Evolutionary conservation across 2,329 filamentous ascomycete species (phyloP).

Genomic region (Alternaria sp.): DNA sequence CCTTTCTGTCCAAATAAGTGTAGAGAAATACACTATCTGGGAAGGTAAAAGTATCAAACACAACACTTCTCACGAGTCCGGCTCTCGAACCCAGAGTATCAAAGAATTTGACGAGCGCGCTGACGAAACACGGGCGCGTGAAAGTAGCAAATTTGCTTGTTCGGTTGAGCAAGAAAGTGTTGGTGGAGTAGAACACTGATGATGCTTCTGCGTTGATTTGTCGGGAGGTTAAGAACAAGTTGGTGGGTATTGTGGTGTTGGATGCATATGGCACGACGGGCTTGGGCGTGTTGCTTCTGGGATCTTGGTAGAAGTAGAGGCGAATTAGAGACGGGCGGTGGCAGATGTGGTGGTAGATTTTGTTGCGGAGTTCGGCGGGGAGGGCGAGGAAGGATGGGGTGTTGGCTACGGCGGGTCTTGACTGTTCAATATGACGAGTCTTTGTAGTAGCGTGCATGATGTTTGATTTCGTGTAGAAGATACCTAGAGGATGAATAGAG

Average conservation of each 20-base stretch:
- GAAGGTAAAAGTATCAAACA: background rate
- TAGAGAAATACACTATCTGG: background rate
- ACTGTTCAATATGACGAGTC: fast-evolving
- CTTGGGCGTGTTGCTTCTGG: background rate
- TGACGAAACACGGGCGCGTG: background rate
- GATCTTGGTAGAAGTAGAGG: background rate
- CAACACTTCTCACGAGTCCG: background rate
- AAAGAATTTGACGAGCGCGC: background rate
- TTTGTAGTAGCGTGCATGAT: background rate
- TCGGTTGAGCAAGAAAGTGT: background rate
- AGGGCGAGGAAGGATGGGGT: background rate
- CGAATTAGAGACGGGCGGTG: background rate
- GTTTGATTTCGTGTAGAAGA: background rate
- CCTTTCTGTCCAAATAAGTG: background rate
- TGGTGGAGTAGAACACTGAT: background rate
- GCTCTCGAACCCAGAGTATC: background rate
- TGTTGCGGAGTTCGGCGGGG: background rate
- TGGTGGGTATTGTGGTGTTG: background rate
- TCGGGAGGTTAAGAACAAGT: background rate
- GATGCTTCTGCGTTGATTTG: background rate
- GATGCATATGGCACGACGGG: background rate
- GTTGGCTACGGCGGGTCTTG: fast-evolving
- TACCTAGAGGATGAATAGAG: background rate
- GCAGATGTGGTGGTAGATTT: background rate
- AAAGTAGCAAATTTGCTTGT: background rate